Base-by-base conservation (phyloP, 768 basidiomycete genomes). In the Suillus hirtellus region DNA sequence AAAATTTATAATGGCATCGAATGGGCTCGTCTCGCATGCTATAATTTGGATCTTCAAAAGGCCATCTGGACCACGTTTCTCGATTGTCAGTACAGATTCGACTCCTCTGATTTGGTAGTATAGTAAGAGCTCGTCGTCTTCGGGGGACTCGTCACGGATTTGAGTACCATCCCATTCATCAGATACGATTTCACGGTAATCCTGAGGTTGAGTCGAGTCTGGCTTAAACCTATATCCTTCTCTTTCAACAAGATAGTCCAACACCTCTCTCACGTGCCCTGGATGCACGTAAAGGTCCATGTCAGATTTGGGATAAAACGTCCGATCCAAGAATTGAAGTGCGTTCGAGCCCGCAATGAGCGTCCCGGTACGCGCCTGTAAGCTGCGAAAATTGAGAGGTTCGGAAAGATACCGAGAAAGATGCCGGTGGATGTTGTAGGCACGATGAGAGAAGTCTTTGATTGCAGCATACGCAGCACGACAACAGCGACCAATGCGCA, bases 281-380 rank as follows among this genome's bases (percentile, higher is more conserved):
- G 73, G 71, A 21, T 76, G 68, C 12, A 75, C 69, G 66, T 84
- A 84, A 5, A 84, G 42, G 61, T 85, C 84, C 10, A 85, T 75
- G 64, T 84, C 83, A 0, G 82, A 77, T 5, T 75, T 73, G 1
- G 74, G 71, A 64, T 81, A 83, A 49, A 69, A 67, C 3, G 71
- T 64, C n/a, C 81, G 68, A 46, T 79, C 77, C 59, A 85, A 74
- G 65, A 82, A 81, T 58, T 84, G 83, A 1, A 84, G 73, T 0
- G 82, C 82, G 37, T 69, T 74, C 0, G 83, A 83, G 21, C 84
- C 84, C 1, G 83, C 83, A 35, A 85, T 78, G 47, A 84, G 64
- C 12, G 78, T 77, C 34, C 74, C 78, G 0, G 79, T 81, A 9
- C 63, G 63, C 0, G 72, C 73, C 65, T 82, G 82, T 6, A 82